A percentile compares a stretch with the other conserved stretches of the same genome.
Evolutionary conservation across 129 eudicot species (phyloP).

Genomic region (Arctium minus): DNA sequence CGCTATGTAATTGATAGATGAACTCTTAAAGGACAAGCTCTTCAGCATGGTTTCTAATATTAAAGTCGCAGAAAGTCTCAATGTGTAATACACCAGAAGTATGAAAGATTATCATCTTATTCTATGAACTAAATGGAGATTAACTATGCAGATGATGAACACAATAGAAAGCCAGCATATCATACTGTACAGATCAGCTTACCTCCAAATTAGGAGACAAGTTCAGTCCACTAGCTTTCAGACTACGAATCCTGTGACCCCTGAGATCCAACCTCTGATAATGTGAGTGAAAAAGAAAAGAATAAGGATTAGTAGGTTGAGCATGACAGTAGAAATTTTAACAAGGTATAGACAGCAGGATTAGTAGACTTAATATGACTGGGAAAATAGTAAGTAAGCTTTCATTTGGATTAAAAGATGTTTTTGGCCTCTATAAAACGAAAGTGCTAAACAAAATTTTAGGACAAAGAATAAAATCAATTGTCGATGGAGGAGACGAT

Average conservation of each 20-base stretch:
- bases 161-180: background rate
- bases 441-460: background rate
- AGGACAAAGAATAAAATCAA: background rate
- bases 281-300: background rate
- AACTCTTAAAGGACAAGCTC: too few species aligned
- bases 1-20: too few species aligned
- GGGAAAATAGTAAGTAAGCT: background rate
- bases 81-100: background rate
- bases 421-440: background rate
- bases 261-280: slow-evolving; percentile 93
- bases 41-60: too few species aligned
- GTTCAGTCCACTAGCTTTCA: slow-evolving; percentile 63
- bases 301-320: background rate
- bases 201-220: slow-evolving; percentile 91
- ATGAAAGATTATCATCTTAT: background rate
- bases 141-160: background rate
- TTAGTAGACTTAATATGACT: background rate
- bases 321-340: background rate
- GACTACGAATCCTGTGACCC: slow-evolving; percentile 87
- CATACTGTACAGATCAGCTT: slow-evolving; percentile 17
- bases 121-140: background rate
- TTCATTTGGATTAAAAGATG: background rate
- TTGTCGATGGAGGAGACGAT: background rate
- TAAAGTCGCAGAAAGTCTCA: background rate
- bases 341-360: slow-evolving; percentile 1